phyloP scores from a whole-genome alignment of 352 stramenopile species.

The Phytophthora brassicae region DNA sequence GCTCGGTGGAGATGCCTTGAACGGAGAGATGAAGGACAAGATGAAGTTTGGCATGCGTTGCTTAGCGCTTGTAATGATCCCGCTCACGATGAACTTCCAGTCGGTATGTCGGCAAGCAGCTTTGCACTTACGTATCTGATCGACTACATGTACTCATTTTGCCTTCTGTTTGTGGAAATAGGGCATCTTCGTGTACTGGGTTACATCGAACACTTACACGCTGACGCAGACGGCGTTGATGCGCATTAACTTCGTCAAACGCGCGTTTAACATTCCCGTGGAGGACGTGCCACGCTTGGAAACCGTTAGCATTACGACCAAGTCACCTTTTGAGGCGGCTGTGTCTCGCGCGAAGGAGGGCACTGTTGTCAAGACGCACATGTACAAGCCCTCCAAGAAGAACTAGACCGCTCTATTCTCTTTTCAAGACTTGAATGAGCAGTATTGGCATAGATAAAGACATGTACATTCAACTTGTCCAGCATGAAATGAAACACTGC shows the following conservation, averaged over 20 bases:
- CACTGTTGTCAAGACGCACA: constrained; percentile 66
- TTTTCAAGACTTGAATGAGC: constrained; percentile 15
- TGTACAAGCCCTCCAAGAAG: constrained; percentile 53
- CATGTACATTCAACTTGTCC: constrained; percentile 12
- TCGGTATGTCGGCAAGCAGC: constrained; percentile 39
- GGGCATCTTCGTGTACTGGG: constrained; percentile 88
- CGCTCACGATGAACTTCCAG: constrained; percentile 82
- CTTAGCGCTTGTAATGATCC: constrained; percentile 71
- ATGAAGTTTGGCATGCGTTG: constrained; percentile 80
- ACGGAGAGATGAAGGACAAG: constrained; percentile 63
- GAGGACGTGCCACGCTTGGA: constrained; percentile 44
- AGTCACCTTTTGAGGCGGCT: constrained; percentile 76
- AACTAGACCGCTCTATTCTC: constrained; percentile 19
- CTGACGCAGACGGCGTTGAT: constrained; percentile 61
- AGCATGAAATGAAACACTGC: constrained; percentile 6
- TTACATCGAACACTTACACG: constrained; percentile 84
- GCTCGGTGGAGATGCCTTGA: constrained; percentile 66
- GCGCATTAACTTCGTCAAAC: constrained; percentile 59
- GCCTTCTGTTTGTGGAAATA: constrained; percentile 20
- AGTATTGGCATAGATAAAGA: constrained; percentile 5
- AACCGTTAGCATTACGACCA: constrained; percentile 27
- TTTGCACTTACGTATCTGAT: background rate
- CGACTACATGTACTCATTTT: background rate
- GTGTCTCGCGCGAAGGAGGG: constrained; percentile 70
- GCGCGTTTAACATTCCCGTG: constrained; percentile 55